Base-by-base conservation (phyloP, 2,329 filamentous ascomycete genomes). In the Orbilia ellipsospora region DNA sequence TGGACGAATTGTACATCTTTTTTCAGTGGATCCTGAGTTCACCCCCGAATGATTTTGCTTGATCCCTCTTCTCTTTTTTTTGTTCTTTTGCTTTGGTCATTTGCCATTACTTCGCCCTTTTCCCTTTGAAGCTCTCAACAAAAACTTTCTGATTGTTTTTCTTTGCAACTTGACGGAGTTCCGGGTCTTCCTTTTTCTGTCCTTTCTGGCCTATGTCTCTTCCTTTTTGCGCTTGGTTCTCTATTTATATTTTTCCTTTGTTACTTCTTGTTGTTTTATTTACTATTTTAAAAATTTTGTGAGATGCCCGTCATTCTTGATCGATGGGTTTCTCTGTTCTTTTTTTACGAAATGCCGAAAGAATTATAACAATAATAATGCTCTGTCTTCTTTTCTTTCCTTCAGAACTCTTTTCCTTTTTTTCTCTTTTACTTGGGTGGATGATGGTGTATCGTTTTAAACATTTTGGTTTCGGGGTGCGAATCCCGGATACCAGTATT, bases 41-140 rank as follows among this genome's bases (percentile, higher is more conserved):
- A 55, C 28, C 48, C 48, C 45, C 50, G 54, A 76, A 68, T 70
- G 66, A 73, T 62, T 65, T 78, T 79, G 78, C 77, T 78, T 76
- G 74, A 79, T 77, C 66, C 66, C 52, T 76, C 51, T 75, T 67
- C 26, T 18, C 40, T 73, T 66, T 77, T 66, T 69, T 74, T 50
- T 56, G 73, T 72, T 64, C 45, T 31, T 44, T 73, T 78, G 48
- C 52, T 60, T 60, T 72, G 26, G 20, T 54, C 16, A 12, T 36
- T 36, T 6, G 31, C 10, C 31, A 36, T 36, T 20, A 23, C 44
- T 63, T 52, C 3, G n/a, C 63, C 61, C 54, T 64, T 67, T 54
- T 50, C 52, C 42, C 23, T 23, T 26, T 69, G 40, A 23, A 13
- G 54, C 54, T 56, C 56, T 51, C 62, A 67, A 68, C 45, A 56